phyloP scores from a whole-genome alignment of 2,329 filamentous ascomycete species.

The Aspergillus felis region DNA sequence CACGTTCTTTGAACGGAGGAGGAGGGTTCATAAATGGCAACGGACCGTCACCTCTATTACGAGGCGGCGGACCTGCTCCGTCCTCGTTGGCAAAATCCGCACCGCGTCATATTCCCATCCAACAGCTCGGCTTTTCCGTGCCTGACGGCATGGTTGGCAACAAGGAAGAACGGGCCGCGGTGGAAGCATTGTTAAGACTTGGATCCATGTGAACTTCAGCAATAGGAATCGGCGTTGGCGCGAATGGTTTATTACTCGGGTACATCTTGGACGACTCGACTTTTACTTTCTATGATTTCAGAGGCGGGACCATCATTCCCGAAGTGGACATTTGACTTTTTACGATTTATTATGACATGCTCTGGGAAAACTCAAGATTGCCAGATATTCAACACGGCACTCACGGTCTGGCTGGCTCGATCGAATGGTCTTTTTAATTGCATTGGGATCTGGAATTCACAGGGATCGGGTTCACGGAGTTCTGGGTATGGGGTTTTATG shows the following conservation, averaged over 20 bases:
- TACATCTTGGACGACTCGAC: constrained; percentile 8
- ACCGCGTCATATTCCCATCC: constrained; percentile 33
- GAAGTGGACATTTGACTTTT: constrained; percentile 6
- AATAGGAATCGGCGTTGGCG: constrained; percentile 20
- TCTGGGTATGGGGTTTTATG: constrained; percentile 10
- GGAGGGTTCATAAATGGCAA: constrained; percentile 37
- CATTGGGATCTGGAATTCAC: constrained; percentile 16
- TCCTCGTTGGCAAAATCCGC: constrained; percentile 39
- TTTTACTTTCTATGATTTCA: constrained; percentile 7
- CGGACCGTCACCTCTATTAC: constrained; percentile 24
- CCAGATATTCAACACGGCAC: constrained; percentile 9
- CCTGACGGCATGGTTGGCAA: constrained; percentile 33
- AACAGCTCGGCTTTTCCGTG: constrained; percentile 29
- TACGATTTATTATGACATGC: constrained; percentile 12
- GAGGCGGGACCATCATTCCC: constrained; percentile 12
- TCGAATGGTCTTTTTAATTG: constrained; percentile 14
- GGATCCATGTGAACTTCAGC: constrained; percentile 43
- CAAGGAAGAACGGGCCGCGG: constrained; percentile 44
- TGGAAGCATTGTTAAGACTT: constrained; percentile 47
- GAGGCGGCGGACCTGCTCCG: constrained; percentile 33
- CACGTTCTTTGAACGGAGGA: constrained; percentile 51
- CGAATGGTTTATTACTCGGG: constrained; percentile 6
- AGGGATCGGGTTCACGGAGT: constrained; percentile 7
- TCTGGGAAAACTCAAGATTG: constrained; percentile 3
- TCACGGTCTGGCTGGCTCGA: constrained; percentile 19